A percentile compares a stretch with the other conserved stretches of the same genome.
Evolutionary conservation across 306 rosid species (phyloP).

Genomic region (Hippophae rhamnoides): DNA sequence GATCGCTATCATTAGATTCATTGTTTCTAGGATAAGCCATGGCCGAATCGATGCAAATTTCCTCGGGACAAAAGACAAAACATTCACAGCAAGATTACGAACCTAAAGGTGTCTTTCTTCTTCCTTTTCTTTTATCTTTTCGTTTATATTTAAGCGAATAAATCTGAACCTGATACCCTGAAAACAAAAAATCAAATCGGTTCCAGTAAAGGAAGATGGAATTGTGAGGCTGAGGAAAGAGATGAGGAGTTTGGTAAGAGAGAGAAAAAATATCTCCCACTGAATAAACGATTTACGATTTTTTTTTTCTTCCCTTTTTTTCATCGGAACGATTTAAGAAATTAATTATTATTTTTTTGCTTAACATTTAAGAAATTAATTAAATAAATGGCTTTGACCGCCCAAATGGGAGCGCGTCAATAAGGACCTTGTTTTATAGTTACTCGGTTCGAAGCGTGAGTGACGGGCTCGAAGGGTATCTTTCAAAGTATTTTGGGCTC

Average conservation of each 20-base stretch:
- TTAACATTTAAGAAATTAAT: no score
- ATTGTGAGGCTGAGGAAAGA: not conserved
- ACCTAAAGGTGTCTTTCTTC: not conserved
- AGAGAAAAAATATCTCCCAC: no score
- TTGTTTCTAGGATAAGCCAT: slow-evolving; percentile 47
- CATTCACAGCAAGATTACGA: not conserved
- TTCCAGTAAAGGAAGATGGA: not conserved
- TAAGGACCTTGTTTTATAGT: no score
- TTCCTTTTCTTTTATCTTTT: not conserved
- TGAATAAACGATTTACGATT: no score
- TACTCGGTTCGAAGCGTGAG: no score
- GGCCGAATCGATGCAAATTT: not conserved
- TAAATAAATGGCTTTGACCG: no score
- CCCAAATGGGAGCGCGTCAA: no score
- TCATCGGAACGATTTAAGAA: no score
- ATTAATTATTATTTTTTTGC: no score
- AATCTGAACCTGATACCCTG: slow-evolving; percentile 4
- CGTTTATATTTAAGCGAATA: not conserved
- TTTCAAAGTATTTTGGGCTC: no score
- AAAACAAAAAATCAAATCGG: not conserved
- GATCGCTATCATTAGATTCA: slow-evolving; percentile 27
- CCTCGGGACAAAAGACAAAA: not conserved
- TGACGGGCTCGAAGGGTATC: no score
- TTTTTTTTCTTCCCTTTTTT: no score
- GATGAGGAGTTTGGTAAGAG: not conserved